Evolutionary conservation across 345 rosid species (phyloP).

Genomic region (Alliaria petiolata): DNA sequence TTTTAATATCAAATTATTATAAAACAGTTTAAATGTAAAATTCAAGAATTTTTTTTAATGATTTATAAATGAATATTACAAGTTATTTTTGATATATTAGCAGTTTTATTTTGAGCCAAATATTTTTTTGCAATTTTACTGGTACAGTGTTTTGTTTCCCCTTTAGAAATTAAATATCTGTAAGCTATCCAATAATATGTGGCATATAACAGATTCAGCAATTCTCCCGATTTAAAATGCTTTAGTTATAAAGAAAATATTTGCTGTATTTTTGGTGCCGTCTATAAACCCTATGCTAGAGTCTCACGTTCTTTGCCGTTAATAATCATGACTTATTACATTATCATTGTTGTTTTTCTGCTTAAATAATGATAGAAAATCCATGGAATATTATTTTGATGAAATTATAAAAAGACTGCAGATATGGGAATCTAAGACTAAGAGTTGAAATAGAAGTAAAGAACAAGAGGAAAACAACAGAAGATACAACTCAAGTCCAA

Average conservation of each 20-base stretch:
- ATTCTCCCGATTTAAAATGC: background rate
- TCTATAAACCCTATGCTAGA: background rate
- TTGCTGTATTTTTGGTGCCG: background rate
- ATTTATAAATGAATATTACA: background rate
- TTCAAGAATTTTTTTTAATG: too few relatives aligned
- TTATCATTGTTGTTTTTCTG: background rate
- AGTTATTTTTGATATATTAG: too few relatives aligned
- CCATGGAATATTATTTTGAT: slow-evolving; percentile 9
- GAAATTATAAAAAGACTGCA: slow-evolving; percentile 5
- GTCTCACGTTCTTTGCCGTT: slow-evolving; percentile 1
- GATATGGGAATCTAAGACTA: slow-evolving; percentile 25
- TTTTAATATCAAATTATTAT: background rate
- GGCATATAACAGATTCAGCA: background rate
- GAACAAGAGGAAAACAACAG: slow-evolving; percentile 35
- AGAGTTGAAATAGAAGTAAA: slow-evolving; percentile 30
- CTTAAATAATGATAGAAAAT: background rate
- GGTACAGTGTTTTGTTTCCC: background rate
- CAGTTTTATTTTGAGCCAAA: background rate
- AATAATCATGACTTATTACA: too few relatives aligned
- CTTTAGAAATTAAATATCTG: background rate
- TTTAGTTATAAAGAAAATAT: too few relatives aligned
- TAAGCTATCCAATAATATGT: background rate
- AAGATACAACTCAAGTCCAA: slow-evolving; percentile 28
- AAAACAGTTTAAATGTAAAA: background rate
- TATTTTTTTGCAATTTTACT: background rate